These are phyloP conservation scores for Chlamydomonas eustigma DNA, from an alignment of 139 green algal genomes.

Conservation along the genomic window DNA sequence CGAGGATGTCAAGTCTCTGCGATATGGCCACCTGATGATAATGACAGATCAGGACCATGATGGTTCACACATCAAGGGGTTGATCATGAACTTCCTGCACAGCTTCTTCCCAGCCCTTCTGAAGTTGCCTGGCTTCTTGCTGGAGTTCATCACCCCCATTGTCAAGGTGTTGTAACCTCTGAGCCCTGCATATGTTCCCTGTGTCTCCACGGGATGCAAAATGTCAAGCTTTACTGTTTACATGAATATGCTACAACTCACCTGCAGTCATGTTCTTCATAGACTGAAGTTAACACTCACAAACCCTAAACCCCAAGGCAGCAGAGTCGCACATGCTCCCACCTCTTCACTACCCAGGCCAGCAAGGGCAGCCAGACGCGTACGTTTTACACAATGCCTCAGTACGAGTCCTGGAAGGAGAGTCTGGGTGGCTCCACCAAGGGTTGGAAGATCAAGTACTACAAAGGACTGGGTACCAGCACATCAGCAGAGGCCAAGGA, in stretches of 20 bases:
- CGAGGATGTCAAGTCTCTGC: constrained; percentile 82
- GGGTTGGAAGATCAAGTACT: constrained; percentile 99
- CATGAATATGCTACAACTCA: no score
- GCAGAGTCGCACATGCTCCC: no score
- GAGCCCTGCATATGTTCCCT: no score
- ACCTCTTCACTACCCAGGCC: constrained; percentile 50
- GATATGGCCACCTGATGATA: constrained; percentile 99
- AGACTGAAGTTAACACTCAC: no score
- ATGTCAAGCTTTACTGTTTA: no score
- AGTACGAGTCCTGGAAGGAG: constrained; percentile 97
- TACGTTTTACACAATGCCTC: constrained; percentile 97
- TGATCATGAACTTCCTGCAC: constrained; percentile 99
- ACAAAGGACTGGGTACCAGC: constrained; percentile 98
- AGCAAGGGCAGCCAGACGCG: constrained; percentile 72
- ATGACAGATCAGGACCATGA: constrained; percentile 99
- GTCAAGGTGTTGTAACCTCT: constrained; percentile 84
- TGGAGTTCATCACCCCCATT: constrained; percentile 99
- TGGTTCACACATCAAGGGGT: constrained; percentile 98
- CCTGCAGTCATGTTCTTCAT: no score
- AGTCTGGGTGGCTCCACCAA: constrained; percentile 38
- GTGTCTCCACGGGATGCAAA: no score
- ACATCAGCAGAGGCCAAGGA: constrained; percentile 89
- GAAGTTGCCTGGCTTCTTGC: constrained; percentile 87
- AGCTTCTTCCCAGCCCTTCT: constrained; percentile 96
- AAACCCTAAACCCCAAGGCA: no score